Evolutionary conservation across 805 yeast genomes (phyloP), one percentile per base, ranked within the genome.

Genomic region (Danielia oregonensis): DNA sequence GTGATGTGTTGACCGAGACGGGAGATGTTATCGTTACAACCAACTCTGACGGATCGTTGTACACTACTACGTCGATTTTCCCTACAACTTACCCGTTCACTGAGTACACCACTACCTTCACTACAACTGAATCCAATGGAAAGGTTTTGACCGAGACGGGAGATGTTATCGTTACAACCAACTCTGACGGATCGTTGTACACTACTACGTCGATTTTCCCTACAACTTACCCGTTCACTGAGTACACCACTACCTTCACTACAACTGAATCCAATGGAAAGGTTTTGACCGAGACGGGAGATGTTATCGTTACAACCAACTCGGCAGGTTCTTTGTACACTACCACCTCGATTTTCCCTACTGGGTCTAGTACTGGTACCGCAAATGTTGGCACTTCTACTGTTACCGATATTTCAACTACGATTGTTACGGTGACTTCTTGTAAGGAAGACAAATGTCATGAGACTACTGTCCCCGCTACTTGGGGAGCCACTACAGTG

Each of bases 401-500:
- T 19, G 29, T 29, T 30, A 44, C 48, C 27, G 17, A 30, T 32
- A 35, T 50, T 23, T 29, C 33, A 25, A 52, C 49, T 35, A 43
- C 49, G 19, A 44, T 51, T 29, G 46, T 39, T 37, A 54, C 57
- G 35, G 40, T 49, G 37, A 36, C 72, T 23, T 59, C 68, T n/a
- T 65, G 72, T 43, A 36, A 50, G 3, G 57, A 57, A 33, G 30
- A 63, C 48, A 55, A 46, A 36, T 65, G 71, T 44, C 24, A 45
- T 29, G 36, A 29, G 24, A 39, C 46, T 28, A 33, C 48, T 19
- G 51, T 42, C 29, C 47, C 63, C 12, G 50, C 52, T 24, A 63
- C 70, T 33, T 55, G 66, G 34, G 70, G 70, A 32, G 49, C 55
- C 6, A 32, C 49, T 28, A 46, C 63, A 12, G 42, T 48, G 22